Base-by-base conservation (phyloP, 2,329 filamentous ascomycete species). In the Epichloe coenophiala region DNA sequence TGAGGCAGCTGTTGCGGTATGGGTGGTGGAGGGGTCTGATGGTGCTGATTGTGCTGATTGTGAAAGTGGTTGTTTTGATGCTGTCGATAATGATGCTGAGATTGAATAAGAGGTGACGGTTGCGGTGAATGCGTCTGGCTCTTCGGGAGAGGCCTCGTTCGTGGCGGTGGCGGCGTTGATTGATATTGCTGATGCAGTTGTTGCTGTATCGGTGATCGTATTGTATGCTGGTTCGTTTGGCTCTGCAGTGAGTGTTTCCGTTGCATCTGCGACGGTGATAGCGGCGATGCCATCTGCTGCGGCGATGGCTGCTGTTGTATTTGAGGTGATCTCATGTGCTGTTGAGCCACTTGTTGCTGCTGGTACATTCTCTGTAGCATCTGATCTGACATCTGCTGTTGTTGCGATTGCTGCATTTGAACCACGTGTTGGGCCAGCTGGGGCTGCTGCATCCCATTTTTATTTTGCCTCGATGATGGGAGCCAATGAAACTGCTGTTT, bases 131-230 rank as follows among this genome's bases (percentile, higher is more conserved):
- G 59, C 49, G 59, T 54, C 47, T 57, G 58, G n/a, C 53, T 55
- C n/a, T 55, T 55, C 7, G 37, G 53, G 36, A 51, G 51, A 31
- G 51, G 53, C 42, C 31, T 21, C 36, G 37, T 47, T 23, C 51
- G 33, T 17, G 41, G 42, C 17, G 49, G 51, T 3, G 49, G 49
- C 5, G 51, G 51, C n/a, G 50, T 48, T 27, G 51, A 49, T 44
- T 58, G 58, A 48, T 57, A 60, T 42, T 58, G 58, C 44, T 60
- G 55, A 21, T 60, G 59, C 36, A 63, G 60, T 40, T 68, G 67
- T 41, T 53, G 49, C 31, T 53, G 51, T 47, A 51, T 50, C 5
- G 53, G 53, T 7, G 53, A 55, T 9, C 44, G 51, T 23, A 52
- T 48, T 8, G 53, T 42, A 23, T 56, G 55, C 12, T 51, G 49